Percentiles rank a stretch among this genome's conserved stretches.
Evolutionary conservation across 192 early-diverging fungal species (phyloP).

Genomic region (Coemansia sp.): DNA sequence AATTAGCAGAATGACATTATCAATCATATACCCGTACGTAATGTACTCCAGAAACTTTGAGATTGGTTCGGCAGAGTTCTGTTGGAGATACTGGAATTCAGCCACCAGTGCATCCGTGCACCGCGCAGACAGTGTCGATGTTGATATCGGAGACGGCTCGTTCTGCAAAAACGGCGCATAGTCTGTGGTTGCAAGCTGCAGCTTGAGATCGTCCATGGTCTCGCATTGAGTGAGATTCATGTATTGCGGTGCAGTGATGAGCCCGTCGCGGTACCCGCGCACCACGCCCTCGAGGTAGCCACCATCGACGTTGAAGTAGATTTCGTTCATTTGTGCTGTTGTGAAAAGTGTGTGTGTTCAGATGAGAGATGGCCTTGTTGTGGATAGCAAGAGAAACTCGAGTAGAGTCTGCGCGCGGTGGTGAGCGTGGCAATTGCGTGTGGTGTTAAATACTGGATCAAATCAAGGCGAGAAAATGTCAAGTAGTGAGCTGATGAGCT

Average conservation of each 20-base stretch:
- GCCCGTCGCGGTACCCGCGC: conserved; percentile 88
- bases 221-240: conserved; percentile 97
- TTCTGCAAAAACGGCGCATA: conserved; percentile 93
- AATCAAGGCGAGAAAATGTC: too few species aligned
- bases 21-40: conserved; percentile 97
- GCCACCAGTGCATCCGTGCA: conserved; percentile 84
- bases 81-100: conserved; percentile 91
- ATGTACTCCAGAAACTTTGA: conserved; percentile 95
- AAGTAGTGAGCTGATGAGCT: too few species aligned
- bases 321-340: conserved; percentile 40
- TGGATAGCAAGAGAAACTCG: not conserved
- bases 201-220: conserved; percentile 94
- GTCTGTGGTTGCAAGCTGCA: conserved; percentile 93
- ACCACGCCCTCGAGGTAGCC: conserved; percentile 95
- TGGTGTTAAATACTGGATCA: too few species aligned
- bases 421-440: not conserved
- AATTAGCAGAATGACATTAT: conserved; percentile 97
- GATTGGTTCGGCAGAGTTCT: conserved; percentile 79
- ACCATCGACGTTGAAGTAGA: conserved; percentile 81
- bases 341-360: not conserved
- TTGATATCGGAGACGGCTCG: conserved; percentile 92
- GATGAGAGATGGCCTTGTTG: not conserved
- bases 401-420: too few species aligned
- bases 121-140: conserved; percentile 87
- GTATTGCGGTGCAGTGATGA: conserved; percentile 80